Conservation (phyloP, 192 early-diverging fungal species). For the Coemansia sp. region DNA sequence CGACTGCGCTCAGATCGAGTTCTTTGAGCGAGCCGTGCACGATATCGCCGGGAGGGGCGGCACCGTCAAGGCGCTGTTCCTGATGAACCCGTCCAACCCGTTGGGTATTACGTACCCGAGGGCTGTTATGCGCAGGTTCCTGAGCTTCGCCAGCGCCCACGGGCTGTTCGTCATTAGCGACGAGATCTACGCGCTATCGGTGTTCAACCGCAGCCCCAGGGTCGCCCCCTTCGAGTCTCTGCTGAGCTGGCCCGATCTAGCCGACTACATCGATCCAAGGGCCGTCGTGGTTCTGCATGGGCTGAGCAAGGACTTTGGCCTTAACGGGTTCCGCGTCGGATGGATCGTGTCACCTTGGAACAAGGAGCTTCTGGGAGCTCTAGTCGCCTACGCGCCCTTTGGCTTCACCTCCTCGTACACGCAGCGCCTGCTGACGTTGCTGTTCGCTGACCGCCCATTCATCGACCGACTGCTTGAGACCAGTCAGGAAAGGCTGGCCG, state of each 20-base stretch:
- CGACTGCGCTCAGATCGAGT: constrained; percentile 54
- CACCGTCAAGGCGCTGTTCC: constrained; percentile 56
- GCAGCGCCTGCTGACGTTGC: constrained; percentile 59
- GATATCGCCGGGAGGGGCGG: constrained; percentile 56
- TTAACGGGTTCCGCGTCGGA: constrained; percentile 75
- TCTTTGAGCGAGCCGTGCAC: constrained; percentile 45
- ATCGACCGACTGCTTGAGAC: constrained; percentile 62
- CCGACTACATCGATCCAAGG: constrained; percentile 62
- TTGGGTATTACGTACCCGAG: constrained; percentile 61
- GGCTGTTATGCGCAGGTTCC: constrained; percentile 56
- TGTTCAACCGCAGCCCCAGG: constrained; percentile 51
- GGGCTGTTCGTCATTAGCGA: constrained; percentile 72
- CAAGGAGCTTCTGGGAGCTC: constrained; percentile 27
- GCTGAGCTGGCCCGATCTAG: constrained; percentile 60
- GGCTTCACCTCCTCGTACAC: constrained; percentile 64
- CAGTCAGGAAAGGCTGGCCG: constrained; percentile 62
- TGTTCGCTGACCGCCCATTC: constrained; percentile 61
- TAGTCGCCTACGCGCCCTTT: constrained; percentile 57
- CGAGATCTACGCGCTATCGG: constrained; percentile 79
- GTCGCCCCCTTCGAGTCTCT: constrained; percentile 67
- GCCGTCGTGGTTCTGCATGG: constrained; percentile 74
- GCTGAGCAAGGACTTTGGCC: constrained; percentile 83
- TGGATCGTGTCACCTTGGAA: constrained; percentile 68
- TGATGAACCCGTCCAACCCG: constrained; percentile 79
- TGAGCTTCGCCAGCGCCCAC: constrained; percentile 66